These are phyloP conservation scores for Auriscalpium orientale DNA, from an alignment of 768 basidiomycete genomes.

Conservation along the genomic window DNA sequence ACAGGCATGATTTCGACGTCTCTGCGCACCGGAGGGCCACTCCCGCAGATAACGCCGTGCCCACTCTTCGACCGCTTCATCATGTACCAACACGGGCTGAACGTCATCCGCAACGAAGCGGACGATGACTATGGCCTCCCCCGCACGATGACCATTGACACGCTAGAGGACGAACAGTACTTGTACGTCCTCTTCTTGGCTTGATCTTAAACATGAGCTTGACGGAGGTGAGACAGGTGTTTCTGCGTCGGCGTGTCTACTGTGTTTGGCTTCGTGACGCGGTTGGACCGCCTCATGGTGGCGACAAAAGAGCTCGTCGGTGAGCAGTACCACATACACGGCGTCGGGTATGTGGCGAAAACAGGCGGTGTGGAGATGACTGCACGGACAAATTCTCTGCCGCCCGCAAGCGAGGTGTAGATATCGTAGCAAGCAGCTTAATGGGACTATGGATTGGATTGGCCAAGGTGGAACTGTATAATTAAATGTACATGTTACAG, in stretches of 20 bases:
- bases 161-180: conserved; percentile 72
- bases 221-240: conserved; percentile 30
- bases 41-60: conserved; percentile 85
- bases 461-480: too few relatives aligned
- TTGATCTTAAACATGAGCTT: background rate
- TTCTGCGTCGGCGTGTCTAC: conserved; percentile 73
- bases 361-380: conserved; percentile 23
- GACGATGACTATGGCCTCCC: conserved; percentile 76
- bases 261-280: conserved; percentile 57
- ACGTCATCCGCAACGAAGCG: conserved; percentile 61
- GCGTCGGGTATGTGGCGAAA: conserved; percentile 35
- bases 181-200: conserved; percentile 38
- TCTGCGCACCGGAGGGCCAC: conserved; percentile 61
- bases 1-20: conserved; percentile 72
- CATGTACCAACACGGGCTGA: conserved; percentile 46
- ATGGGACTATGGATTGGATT: too few relatives aligned
- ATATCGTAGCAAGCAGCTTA: background rate
- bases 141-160: conserved; percentile 59
- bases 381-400: conserved; percentile 23
- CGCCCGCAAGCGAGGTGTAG: conserved; percentile 8
- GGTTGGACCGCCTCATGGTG: conserved; percentile 71
- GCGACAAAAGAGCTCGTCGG: conserved; percentile 83
- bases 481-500: too few relatives aligned
- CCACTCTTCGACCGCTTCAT: conserved; percentile 45
- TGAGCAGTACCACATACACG: conserved; percentile 81